Evolutionary conservation across 164 flowering plant species (phyloP).

Genomic region (Vitis rupestris): DNA sequence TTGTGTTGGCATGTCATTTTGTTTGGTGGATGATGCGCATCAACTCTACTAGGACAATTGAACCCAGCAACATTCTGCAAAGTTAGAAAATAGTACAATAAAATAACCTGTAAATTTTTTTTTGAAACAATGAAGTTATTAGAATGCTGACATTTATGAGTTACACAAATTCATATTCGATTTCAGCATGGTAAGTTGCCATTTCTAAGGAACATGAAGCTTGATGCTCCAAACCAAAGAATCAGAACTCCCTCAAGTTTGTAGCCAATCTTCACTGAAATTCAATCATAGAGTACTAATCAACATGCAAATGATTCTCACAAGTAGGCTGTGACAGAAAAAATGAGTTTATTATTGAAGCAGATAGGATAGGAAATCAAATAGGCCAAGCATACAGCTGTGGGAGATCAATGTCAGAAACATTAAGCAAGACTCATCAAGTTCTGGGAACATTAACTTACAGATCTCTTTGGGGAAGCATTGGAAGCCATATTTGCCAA

Average conservation of each 20-base stretch:
- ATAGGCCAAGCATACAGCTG: not conserved
- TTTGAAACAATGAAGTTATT: no score
- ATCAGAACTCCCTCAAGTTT: not conserved
- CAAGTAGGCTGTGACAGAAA: no score
- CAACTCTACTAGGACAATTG: slow-evolving; percentile 4
- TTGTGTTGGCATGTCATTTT: slow-evolving; percentile 6
- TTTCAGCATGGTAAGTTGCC: no score
- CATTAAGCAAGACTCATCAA: not conserved
- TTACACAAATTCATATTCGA: no score
- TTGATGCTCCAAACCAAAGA: not conserved
- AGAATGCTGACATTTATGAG: no score
- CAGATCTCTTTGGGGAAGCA: slow-evolving; percentile 25
- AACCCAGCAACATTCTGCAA: slow-evolving; percentile 4
- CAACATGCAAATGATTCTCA: not conserved
- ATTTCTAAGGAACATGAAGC: not conserved
- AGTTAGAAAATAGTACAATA: not conserved
- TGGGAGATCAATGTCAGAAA: not conserved
- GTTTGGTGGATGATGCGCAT: slow-evolving; percentile 7
- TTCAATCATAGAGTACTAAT: not conserved
- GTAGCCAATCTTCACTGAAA: not conserved
- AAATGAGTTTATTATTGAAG: not conserved
- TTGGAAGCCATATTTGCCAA: slow-evolving; percentile 11
- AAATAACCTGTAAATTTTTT: no score
- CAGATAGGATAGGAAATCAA: not conserved
- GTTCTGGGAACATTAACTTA: slow-evolving; percentile 21